Percentiles rank a stretch among this genome's conserved stretches.
Evolutionary conservation across 1,139 yeast genomes (phyloP).

Genomic region (Zhuliangozyma parablackwelliae): DNA sequence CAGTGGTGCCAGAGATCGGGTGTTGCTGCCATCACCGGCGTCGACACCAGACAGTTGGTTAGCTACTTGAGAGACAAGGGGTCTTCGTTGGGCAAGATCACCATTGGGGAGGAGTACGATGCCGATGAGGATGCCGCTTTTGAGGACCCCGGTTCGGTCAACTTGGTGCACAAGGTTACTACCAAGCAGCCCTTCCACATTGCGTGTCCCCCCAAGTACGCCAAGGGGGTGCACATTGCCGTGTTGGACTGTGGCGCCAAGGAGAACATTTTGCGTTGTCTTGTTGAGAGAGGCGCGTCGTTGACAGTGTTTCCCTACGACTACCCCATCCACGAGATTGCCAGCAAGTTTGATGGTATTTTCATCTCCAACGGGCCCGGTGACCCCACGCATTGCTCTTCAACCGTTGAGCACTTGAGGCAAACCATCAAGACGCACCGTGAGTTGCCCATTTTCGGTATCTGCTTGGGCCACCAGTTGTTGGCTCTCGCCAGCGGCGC

Average conservation of each 20-base stretch:
- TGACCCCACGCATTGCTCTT: conserved; percentile 90
- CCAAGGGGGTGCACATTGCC: conserved; percentile 72
- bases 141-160: conserved; percentile 86
- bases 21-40: conserved; percentile 94
- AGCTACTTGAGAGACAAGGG: conserved; percentile 93
- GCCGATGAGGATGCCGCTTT: conserved; percentile 91
- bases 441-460: conserved; percentile 90
- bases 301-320: conserved; percentile 95
- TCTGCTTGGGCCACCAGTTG: conserved; percentile 94
- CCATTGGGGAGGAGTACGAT: conserved; percentile 86
- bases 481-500: conserved; percentile 94
- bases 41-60: conserved; percentile 92
- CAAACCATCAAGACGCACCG: conserved; percentile 59
- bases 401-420: conserved; percentile 72
- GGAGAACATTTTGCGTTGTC: conserved; percentile 90
- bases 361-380: conserved; percentile 98
- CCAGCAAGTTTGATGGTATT: conserved; percentile 88
- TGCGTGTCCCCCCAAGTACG: conserved; percentile 56
- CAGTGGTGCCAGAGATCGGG: conserved; percentile 97
- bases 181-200: conserved; percentile 94
- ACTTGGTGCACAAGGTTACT: conserved; percentile 88
- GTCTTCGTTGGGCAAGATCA: conserved; percentile 83
- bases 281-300: conserved; percentile 92
- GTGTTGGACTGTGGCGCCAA: conserved; percentile 97
- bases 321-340: conserved; percentile 87